These are phyloP conservation scores for Pythium coloratum DNA, from an alignment of 352 stramenopile species.

Conservation along the genomic window DNA sequence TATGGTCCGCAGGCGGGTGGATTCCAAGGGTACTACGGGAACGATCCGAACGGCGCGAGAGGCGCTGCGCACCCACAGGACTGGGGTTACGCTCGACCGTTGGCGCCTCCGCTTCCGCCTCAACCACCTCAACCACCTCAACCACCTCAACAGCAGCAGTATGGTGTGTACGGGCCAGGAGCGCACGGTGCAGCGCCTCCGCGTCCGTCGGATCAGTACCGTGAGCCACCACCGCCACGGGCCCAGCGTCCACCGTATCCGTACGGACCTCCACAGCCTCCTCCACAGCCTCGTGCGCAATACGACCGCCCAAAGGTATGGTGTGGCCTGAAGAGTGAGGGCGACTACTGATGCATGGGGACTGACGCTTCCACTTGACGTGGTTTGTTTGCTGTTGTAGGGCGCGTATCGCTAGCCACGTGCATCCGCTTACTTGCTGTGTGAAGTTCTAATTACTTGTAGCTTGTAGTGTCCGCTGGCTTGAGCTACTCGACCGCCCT, in stretches of 20 bases:
- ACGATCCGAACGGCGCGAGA: not conserved
- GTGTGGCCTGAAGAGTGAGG: not conserved
- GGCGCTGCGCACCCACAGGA: not conserved
- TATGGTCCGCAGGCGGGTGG: conserved; percentile 13
- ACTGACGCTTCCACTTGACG: not conserved
- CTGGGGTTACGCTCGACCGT: conserved; percentile 5
- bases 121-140: not conserved
- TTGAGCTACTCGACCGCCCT: not conserved
- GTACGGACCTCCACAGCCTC: conserved; percentile 10
- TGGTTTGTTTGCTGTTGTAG: not conserved
- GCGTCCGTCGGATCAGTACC: conserved; percentile 11
- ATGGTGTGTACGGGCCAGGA: conserved; percentile 10
- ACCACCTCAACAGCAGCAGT: conserved; percentile 7
- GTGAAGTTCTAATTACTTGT: not conserved
- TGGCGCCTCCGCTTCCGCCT: not conserved
- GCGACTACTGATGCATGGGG: not conserved
- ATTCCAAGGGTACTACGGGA: conserved; percentile 22
- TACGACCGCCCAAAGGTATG: conserved; percentile 22
- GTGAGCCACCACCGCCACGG: not conserved
- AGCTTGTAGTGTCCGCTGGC: not conserved
- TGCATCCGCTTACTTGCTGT: not conserved
- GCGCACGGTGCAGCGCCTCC: conserved; percentile 4
- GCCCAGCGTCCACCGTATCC: not conserved
- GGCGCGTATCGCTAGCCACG: not conserved
- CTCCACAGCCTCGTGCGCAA: not conserved